These are phyloP conservation scores for Talaromyces piceae DNA, from an alignment of 2,329 filamentous ascomycete genomes.

Conservation along the genomic window DNA sequence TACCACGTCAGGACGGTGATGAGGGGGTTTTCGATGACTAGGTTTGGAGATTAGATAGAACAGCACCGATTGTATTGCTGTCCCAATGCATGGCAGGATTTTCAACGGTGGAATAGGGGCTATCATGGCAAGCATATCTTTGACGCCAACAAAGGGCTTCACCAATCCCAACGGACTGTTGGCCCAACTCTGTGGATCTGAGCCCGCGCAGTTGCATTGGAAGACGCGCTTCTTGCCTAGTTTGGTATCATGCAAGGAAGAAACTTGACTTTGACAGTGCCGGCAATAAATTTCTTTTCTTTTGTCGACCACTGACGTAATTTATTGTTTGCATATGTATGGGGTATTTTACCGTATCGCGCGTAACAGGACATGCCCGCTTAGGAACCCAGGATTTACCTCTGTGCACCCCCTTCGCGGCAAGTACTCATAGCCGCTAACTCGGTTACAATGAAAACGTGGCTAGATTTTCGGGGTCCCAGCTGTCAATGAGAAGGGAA, in stretches of 20 bases:
- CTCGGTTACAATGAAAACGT: no score
- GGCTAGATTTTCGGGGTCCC: no score
- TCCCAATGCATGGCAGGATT: background rate
- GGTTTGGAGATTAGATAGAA: background rate
- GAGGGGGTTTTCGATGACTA: background rate
- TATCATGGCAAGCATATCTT: background rate
- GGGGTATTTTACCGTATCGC: no score
- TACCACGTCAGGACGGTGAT: background rate
- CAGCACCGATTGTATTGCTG: background rate
- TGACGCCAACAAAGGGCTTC: background rate
- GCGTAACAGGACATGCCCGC: no score
- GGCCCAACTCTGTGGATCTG: background rate
- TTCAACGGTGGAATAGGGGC: background rate
- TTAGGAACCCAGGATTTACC: no score
- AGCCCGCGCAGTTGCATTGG: background rate
- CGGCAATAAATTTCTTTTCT: no score
- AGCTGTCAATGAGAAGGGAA: no score
- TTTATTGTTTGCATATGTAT: no score
- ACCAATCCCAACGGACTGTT: background rate
- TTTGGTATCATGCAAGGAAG: background rate
- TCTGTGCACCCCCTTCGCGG: no score
- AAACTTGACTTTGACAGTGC: background rate
- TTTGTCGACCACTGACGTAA: no score
- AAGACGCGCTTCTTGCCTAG: background rate
- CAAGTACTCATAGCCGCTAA: no score